Base-by-base conservation (phyloP, 306 rosid species). In the Fagus crenata region DNA sequence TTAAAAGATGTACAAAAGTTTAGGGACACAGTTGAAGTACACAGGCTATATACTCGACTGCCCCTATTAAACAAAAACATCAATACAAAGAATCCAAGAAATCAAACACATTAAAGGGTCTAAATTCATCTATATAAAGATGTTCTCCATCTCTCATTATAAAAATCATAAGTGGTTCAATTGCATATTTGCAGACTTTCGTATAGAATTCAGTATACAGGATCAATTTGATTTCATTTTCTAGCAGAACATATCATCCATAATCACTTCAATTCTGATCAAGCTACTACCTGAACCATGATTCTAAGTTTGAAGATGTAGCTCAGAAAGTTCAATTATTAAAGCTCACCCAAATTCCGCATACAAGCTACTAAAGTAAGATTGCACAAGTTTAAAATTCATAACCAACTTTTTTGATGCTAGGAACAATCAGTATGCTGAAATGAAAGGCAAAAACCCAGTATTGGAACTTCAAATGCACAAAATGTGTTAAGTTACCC, bases 81-180 rank as follows among this genome's bases (percentile, higher is more conserved):
- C 4, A 46, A 46, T 46, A 12, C 14, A 46, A 46, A 9, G 51
- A 46, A 46, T 9, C 51, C 51, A 46, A 46, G 14, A 9, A 46
- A 46, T 46, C 51, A 9, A 46, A 9, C 1, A 2, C 51, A 46
- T 46, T 46, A 46, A 7, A 2, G 14, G 51, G 14, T 46, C 3
- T 46, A 46, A 3, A 46, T 0, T 12, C 51, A 2, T 7, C 51
- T 46, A 12, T 7, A 46, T 46, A 46, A 46, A 46, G 14, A 46
- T 46, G 14, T 89, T 92, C 85, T 87, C 96, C 83, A 87, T 88
- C 87, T 86, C 96, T 85, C 98, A 90, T 82, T 77, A 83, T 28
- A 40, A 39, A 33, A 80, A 58, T 46, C 32, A 73, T 72, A 82
- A 13, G 9, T 37, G 71, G 32, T 65, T 65, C 31, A 37, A 39